Conservation (phyloP, 108 stramenopile species). For the Nannochloropsis gaditana region DNA sequence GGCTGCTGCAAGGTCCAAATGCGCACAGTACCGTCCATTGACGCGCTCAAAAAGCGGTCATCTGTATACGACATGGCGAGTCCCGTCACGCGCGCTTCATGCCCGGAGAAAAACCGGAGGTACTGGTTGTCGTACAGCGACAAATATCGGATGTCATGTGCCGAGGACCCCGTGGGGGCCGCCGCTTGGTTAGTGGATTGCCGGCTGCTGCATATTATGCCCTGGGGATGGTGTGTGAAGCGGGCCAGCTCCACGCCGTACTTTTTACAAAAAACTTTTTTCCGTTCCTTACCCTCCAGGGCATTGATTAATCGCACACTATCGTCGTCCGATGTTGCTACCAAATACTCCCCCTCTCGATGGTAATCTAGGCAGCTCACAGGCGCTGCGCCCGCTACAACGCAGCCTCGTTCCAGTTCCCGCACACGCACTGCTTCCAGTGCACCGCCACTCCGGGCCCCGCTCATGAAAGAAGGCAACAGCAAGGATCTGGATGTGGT, state of each 20-base stretch:
- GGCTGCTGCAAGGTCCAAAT: conserved; percentile 49
- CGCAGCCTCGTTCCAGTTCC: conserved; percentile 26
- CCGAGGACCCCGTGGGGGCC: not conserved
- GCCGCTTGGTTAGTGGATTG: not conserved
- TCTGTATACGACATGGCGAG: conserved; percentile 55
- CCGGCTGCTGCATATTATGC: conserved; percentile 22
- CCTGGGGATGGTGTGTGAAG: conserved; percentile 57
- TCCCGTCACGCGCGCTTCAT: conserved; percentile 48
- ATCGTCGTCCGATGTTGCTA: conserved; percentile 38
- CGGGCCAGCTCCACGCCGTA: conserved; percentile 46
- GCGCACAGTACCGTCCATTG: conserved; percentile 46
- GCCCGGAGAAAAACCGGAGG: conserved; percentile 49
- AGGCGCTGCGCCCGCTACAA: conserved; percentile 34
- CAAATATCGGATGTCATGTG: conserved; percentile 50
- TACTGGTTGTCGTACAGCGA: conserved; percentile 57
- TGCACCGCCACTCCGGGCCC: not conserved
- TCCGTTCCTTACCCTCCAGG: conserved; percentile 49
- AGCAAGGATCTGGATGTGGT: too few relatives aligned
- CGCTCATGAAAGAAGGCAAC: too few relatives aligned
- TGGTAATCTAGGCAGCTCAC: conserved; percentile 54
- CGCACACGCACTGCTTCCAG: not conserved
- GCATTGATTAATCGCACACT: conserved; percentile 52
- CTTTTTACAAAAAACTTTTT: conserved; percentile 48
- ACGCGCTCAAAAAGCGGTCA: conserved; percentile 56
- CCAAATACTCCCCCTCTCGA: conserved; percentile 51